phyloP scores from a whole-genome alignment of 192 early-diverging fungal genomes.

The Coemansia sp. region DNA sequence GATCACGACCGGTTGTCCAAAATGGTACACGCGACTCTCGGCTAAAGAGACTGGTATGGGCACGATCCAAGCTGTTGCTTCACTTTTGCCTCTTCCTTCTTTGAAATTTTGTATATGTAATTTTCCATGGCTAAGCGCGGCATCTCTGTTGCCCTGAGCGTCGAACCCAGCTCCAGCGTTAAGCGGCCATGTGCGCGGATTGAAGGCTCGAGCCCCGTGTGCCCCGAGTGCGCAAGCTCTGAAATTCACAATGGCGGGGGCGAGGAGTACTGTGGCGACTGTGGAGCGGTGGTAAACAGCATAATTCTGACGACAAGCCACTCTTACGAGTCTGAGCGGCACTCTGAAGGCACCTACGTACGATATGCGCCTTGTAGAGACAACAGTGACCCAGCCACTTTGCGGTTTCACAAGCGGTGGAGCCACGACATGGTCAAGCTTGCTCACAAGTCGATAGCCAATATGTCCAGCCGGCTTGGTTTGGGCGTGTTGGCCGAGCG shows the following conservation, averaged over 20 bases:
- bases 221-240: neutral
- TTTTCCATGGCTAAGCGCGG: neutral
- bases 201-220: neutral
- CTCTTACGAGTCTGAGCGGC: slow-evolving; percentile 10
- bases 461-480: neutral
- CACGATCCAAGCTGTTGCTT: neutral
- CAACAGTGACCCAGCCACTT: neutral
- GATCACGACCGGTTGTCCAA: too few relatives aligned
- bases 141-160: slow-evolving; percentile 3
- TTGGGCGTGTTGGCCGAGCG: slow-evolving; percentile 8
- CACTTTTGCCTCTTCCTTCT: neutral
- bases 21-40: too few relatives aligned
- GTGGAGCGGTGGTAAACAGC: slow-evolving; percentile 26
- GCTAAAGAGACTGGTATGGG: too few relatives aligned
- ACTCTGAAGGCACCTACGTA: slow-evolving; percentile 3
- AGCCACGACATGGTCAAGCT: slow-evolving; percentile 12
- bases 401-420: slow-evolving; percentile 19
- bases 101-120: neutral
- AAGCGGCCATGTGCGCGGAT: neutral
- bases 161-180: neutral
- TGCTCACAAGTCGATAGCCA: neutral
- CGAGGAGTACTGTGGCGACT: slow-evolving; percentile 36
- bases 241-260: slow-evolving; percentile 3
- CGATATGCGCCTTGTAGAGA: neutral
- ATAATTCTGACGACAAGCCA: slow-evolving; percentile 10